A percentile compares a stretch with the other conserved stretches of the same genome.
These are phyloP conservation scores for Setaria viridis DNA, from an alignment of 202 grass and related monocot species.

Conservation along the genomic window DNA sequence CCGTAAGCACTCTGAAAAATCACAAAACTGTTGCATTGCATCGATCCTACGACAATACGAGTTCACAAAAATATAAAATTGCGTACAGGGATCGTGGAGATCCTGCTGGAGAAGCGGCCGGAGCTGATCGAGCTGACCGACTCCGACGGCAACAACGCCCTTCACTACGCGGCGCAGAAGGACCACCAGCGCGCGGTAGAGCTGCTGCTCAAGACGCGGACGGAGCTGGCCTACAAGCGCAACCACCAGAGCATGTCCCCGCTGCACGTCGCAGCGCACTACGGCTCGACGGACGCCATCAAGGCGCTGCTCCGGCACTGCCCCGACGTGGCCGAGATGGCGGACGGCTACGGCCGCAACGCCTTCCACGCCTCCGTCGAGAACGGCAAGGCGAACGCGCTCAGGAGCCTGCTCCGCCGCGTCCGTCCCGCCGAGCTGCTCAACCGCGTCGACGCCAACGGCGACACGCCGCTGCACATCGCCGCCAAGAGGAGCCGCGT, in stretches of 20 bases:
- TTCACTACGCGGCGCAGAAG: conserved; percentile 63
- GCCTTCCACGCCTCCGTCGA: conserved; percentile 47
- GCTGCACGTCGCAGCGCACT: conserved; percentile 53
- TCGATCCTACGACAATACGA: too few species aligned
- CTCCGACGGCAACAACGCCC: conserved; percentile 38
- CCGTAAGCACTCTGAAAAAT: neutral
- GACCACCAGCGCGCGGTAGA: conserved; percentile 36
- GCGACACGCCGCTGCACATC: conserved; percentile 63
- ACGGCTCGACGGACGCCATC: conserved; percentile 48
- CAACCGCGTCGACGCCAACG: conserved; percentile 42
- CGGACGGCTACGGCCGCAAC: conserved; percentile 25
- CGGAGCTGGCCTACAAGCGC: conserved; percentile 45
- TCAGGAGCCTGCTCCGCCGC: conserved; percentile 43
- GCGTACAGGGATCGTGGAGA: conserved; percentile 3
- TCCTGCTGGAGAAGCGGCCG: neutral
- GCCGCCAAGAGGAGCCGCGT: conserved; percentile 44
- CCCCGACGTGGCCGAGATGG: conserved; percentile 58
- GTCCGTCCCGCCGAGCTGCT: conserved; percentile 52
- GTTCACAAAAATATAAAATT: neutral
- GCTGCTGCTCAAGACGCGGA: conserved; percentile 21
- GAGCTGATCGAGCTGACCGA: neutral
- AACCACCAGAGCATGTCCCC: conserved; percentile 27
- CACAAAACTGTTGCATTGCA: neutral
- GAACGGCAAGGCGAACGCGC: conserved; percentile 33
- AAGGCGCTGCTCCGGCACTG: conserved; percentile 51